These are phyloP conservation scores for Trichomonas vaginalis DNA, from an alignment of 208 protist genomes.

Conservation along the genomic window DNA sequence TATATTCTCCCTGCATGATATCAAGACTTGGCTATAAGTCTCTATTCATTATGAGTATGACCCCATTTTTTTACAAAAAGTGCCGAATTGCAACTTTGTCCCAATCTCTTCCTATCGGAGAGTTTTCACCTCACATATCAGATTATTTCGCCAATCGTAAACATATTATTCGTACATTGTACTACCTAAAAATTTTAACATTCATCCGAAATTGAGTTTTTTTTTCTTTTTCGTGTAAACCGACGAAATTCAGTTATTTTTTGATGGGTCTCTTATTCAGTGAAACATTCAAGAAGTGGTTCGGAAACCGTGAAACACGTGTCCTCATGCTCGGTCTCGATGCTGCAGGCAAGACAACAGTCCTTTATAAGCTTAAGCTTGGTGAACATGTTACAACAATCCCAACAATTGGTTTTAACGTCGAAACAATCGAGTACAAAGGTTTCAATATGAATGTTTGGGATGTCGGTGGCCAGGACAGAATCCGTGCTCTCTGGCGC, in stretches of 20 bases:
- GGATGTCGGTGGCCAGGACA: conserved; percentile 86
- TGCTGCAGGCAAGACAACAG: conserved; percentile 76
- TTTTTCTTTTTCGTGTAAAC: not conserved
- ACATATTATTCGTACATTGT: no score
- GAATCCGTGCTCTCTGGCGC: conserved; percentile 75
- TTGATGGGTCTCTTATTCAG: conserved; percentile 27
- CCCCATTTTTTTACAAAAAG: no score
- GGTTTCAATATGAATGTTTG: conserved; percentile 59
- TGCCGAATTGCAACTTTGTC: no score
- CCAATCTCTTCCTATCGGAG: no score
- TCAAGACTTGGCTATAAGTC: no score
- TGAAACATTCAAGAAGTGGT: conserved; percentile 21
- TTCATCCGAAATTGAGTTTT: not conserved
- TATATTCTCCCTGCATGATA: no score
- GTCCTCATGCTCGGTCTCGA: conserved; percentile 89
- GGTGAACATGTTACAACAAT: conserved; percentile 78
- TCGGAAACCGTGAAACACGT: conserved; percentile 50
- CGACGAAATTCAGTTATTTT: not conserved
- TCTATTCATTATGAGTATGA: no score
- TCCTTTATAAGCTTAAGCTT: conserved; percentile 89
- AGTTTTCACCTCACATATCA: no score
- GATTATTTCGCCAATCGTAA: no score
- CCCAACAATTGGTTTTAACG: conserved; percentile 57
- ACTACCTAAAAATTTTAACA: no score
- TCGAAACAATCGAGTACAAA: conserved; percentile 69